Evolutionary conservation across 176 grass and related monocot genomes (phyloP).

Genomic region (Bonia amplexicaulis): DNA sequence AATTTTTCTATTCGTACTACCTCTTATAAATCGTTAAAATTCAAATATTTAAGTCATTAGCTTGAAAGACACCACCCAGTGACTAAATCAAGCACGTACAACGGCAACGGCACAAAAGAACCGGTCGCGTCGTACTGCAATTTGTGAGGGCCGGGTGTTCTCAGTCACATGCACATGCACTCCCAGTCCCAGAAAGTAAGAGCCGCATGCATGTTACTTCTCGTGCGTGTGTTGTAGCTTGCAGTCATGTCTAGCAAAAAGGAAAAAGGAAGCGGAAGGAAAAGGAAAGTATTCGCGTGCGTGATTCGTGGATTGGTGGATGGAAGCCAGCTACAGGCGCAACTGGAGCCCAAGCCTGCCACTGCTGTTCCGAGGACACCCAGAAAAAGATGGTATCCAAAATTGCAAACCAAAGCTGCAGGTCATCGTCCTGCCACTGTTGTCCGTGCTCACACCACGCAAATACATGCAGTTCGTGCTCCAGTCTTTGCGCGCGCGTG

Average conservation of each 20-base stretch:
- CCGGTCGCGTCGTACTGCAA: background rate
- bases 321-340: background rate
- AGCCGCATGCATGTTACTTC: background rate
- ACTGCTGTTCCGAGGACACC: background rate
- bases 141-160: background rate
- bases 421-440: background rate
- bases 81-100: background rate
- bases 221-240: background rate
- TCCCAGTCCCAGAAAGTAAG: background rate
- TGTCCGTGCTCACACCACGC: background rate
- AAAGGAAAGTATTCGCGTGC: too few species aligned
- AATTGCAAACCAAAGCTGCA: background rate
- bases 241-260: background rate
- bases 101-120: background rate
- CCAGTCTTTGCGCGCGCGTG: background rate
- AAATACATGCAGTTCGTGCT: background rate
- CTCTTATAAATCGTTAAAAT: accelerated
- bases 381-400: background rate
- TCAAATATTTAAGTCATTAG: too few species aligned
- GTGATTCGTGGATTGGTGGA: background rate
- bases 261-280: background rate
- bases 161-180: background rate
- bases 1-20: too few species aligned
- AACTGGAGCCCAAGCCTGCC: background rate
- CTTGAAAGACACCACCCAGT: background rate